phyloP scores from a whole-genome alignment of 2,329 filamentous ascomycete species.

The Tolypocladium paradoxum region DNA sequence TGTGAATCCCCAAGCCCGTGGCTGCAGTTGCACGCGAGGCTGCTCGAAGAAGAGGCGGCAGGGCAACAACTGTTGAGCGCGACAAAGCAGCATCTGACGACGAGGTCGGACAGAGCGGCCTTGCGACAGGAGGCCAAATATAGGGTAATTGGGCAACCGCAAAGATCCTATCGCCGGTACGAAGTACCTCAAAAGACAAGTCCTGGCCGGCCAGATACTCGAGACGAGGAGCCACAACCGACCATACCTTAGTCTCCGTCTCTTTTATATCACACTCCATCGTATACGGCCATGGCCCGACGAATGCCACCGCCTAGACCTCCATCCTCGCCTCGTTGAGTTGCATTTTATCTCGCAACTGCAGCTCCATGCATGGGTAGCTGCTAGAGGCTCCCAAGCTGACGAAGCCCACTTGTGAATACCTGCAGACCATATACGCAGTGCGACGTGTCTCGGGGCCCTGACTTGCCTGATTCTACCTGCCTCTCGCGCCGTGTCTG shows the following conservation, averaged over 20 bases:
- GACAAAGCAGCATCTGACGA: not conserved
- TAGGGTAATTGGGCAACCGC: not conserved
- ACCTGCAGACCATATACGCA: not conserved
- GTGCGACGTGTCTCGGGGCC: conserved; percentile 2
- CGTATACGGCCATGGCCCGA: not conserved
- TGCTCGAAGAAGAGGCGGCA: not conserved
- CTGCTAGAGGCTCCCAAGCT: not conserved
- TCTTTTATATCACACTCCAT: not conserved
- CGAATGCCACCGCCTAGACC: not conserved
- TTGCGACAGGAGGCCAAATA: not conserved
- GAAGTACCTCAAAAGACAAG: not conserved
- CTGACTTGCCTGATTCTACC: not conserved
- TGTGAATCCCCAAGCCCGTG: not conserved
- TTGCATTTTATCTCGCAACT: not conserved
- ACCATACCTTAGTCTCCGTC: not conserved
- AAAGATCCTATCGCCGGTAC: not conserved
- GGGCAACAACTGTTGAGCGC: not conserved
- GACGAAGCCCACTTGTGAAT: not conserved
- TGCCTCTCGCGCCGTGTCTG: not conserved
- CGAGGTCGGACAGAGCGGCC: not conserved
- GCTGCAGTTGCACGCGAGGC: not conserved
- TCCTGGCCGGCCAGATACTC: not conserved
- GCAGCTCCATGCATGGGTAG: not conserved
- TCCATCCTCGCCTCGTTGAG: not conserved
- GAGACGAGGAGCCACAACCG: not conserved